Evolutionary conservation across 148 eudicot species (phyloP).

Genomic region (Vaccinium corymbosum): DNA sequence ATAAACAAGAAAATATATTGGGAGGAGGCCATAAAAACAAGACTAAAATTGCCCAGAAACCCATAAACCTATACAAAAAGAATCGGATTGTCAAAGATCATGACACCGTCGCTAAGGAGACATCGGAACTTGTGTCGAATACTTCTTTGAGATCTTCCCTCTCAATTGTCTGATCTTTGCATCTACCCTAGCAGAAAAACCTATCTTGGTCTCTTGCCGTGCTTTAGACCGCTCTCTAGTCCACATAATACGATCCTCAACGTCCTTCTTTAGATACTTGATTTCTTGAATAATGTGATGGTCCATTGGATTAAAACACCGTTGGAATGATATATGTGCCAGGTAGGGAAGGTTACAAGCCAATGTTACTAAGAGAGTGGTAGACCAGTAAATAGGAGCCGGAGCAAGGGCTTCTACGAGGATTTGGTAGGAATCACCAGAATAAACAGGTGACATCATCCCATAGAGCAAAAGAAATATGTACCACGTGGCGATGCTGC

Average conservation of each 20-base stretch:
- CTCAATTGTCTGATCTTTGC: slow-evolving; percentile 64
- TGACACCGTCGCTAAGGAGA: slow-evolving; percentile 3
- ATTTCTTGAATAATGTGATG: slow-evolving; percentile 80
- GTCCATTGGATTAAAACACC: slow-evolving; percentile 58
- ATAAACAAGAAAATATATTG: background rate
- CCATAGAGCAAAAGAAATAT: slow-evolving; percentile 56
- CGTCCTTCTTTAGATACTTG: slow-evolving; percentile 63
- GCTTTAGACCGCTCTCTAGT: slow-evolving; percentile 60
- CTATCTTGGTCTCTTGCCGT: slow-evolving; percentile 62
- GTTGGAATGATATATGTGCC: slow-evolving; percentile 58
- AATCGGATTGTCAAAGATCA: background rate
- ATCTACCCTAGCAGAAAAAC: slow-evolving; percentile 66
- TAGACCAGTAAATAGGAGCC: slow-evolving; percentile 50
- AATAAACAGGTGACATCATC: slow-evolving; percentile 26
- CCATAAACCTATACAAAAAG: slow-evolving; percentile 13
- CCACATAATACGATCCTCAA: slow-evolving; percentile 69
- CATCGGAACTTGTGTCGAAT: slow-evolving; percentile 28
- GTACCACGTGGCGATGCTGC: slow-evolving; percentile 62
- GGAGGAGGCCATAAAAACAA: background rate
- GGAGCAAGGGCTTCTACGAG: slow-evolving; percentile 53
- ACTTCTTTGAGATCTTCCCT: slow-evolving; percentile 44
- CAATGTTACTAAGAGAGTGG: slow-evolving; percentile 45
- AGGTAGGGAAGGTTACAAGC: slow-evolving; percentile 54
- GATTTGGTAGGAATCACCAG: slow-evolving; percentile 38
- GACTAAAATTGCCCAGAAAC: background rate